Evolutionary conservation across 768 basidiomycete genomes (phyloP).

Genomic region (Tulasnella sp.): DNA sequence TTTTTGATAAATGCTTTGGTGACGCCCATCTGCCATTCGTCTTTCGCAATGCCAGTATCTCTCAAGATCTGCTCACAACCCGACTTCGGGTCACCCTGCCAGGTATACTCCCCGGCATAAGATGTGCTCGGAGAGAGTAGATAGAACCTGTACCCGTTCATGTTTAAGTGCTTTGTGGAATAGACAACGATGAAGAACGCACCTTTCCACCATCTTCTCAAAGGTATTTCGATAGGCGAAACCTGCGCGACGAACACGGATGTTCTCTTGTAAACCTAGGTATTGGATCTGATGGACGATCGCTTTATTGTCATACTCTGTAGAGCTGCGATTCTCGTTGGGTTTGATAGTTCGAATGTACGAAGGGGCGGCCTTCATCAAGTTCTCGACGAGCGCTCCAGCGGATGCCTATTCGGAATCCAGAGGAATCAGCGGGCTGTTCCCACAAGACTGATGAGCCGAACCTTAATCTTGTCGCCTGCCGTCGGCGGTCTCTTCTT

Average conservation of each 20-base stretch:
- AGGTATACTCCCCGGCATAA: conserved; percentile 97
- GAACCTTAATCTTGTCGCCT: conserved; percentile 92
- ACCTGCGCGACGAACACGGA: conserved; percentile 91
- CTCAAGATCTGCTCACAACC: conserved; percentile 88
- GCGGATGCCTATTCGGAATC: conserved; percentile 57
- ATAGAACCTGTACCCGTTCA: conserved; percentile 77
- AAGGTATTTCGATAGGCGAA: conserved; percentile 98
- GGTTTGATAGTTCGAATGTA: conserved; percentile 99
- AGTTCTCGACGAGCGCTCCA: conserved; percentile 87
- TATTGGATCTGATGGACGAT: conserved; percentile 99
- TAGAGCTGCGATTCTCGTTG: conserved; percentile 86
- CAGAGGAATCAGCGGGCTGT: not conserved
- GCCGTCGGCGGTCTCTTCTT: conserved; percentile 98
- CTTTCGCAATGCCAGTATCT: conserved; percentile 89
- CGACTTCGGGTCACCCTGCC: conserved; percentile 81
- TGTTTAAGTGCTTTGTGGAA: not conserved
- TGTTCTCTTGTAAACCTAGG: conserved; percentile 95
- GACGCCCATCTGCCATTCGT: conserved; percentile 99
- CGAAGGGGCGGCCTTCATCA: conserved; percentile 94
- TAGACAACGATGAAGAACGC: not conserved
- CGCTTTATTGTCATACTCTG: conserved; percentile 89
- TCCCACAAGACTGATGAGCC: not conserved
- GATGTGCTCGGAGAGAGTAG: conserved; percentile 89
- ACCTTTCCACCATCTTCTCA: conserved; percentile 94
- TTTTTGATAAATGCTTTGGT: conserved; percentile 99